Evolutionary conservation across 176 grass and related monocot genomes (phyloP), one percentile per base, ranked within the genome.

Genomic region (Saccharum spontaneum): DNA sequence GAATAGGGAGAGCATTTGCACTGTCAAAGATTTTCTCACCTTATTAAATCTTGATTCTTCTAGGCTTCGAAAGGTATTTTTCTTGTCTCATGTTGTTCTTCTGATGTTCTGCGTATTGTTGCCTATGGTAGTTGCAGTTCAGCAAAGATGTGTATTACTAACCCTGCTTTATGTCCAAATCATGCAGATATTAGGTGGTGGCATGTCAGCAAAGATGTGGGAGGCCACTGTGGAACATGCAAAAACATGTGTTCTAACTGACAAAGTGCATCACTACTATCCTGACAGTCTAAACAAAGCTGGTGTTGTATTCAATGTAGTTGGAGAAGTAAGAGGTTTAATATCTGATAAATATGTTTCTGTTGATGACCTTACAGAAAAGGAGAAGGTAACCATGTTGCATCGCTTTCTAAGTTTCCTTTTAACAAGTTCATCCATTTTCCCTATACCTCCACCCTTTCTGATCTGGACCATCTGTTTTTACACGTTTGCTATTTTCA

Each of bases 131-230:
- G 48, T 41, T 26, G 4, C 49, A 30, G 22, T 80, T 89, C 57
- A 45, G 16, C 17, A 71, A 67, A 26, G 37, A 66, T 85, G 15
- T 78, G 38, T 59, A 43, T 69, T 88, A 8, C 44, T 90, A 69
- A 89, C 69, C 20, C 16, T 15, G 36, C 39, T 71, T 10, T 66
- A 82, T 67, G 43, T 86, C 82, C 82, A 83, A 88, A 72, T 61
- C 61, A 85, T 92, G 83, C 86, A 98, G 97, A 94, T 98, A 89
- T 85, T 98, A 60, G 91, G 97, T 41, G 87, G 88, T 81, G 97
- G 97, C 60, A 96, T 98, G 93, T 96, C 97, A 71, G 43, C 84
- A 69, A 96, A 92, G 82, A 92, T 96, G 94, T 98, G 93, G 97
- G 97, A 98, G 81, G 87, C 78, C 34, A 80, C 92, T 37, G 17